Percentiles rank a stretch among this genome's conserved stretches.
Conservation (phyloP, 306 rosid species). For the Corylus americana region DNA sequence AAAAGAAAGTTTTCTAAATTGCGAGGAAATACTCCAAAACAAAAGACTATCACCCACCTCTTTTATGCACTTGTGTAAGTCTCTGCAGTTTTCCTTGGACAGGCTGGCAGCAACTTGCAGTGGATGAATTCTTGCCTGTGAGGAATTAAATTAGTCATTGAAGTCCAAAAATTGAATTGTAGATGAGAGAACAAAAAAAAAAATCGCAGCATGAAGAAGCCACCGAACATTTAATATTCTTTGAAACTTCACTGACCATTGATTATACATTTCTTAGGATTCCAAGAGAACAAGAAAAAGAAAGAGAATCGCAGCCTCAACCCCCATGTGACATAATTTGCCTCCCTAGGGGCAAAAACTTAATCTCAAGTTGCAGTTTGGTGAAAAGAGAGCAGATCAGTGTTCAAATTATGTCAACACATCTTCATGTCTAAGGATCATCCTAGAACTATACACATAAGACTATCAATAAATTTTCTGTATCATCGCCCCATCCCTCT, state of each 20-base stretch:
- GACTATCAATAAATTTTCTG: no score
- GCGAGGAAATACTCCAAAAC: conserved; percentile 9
- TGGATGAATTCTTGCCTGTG: conserved; percentile 93
- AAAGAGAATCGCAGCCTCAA: background rate
- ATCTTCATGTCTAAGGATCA: background rate
- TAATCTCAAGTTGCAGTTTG: background rate
- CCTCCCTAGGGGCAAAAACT: background rate
- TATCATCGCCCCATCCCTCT: no score
- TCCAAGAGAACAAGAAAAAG: background rate
- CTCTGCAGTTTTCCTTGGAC: conserved; percentile 63
- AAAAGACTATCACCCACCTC: conserved; percentile 59
- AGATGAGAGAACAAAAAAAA: background rate
- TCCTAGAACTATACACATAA: background rate
- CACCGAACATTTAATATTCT: background rate
- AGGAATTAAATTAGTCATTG: background rate
- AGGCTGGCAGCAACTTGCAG: conserved; percentile 68
- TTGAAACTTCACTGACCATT: background rate
- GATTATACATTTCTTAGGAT: background rate
- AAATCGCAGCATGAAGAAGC: background rate
- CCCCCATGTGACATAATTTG: background rate
- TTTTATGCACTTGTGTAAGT: conserved; percentile 64
- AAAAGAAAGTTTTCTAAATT: background rate
- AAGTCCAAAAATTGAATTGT: background rate
- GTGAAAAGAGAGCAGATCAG: background rate
- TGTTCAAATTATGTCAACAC: background rate